Evolutionary conservation across 2,329 filamentous ascomycete genomes (phyloP).

Genomic region (Alternaria incomplexa): DNA sequence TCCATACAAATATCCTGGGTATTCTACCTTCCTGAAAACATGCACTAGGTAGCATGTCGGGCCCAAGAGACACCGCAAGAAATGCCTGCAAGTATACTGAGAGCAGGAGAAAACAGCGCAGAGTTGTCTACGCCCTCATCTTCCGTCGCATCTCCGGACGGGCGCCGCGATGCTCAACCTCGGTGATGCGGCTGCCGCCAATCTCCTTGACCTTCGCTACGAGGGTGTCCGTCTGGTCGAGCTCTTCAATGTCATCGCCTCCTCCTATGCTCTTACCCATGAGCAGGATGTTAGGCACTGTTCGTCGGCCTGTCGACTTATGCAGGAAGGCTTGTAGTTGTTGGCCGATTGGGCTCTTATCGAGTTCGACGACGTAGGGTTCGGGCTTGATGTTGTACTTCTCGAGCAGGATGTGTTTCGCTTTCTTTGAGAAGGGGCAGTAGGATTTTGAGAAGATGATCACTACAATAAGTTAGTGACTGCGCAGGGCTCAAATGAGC

Average conservation of each 20-base stretch:
- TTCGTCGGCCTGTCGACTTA: constrained; percentile 77
- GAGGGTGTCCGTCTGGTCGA: constrained; percentile 69
- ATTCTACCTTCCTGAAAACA: constrained; percentile 6
- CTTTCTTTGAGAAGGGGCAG: constrained; percentile 83
- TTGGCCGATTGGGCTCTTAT: constrained; percentile 76
- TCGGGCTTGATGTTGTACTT: constrained; percentile 82
- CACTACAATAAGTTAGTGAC: constrained; percentile 60
- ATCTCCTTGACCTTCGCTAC: constrained; percentile 74
- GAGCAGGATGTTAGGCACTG: constrained; percentile 91
- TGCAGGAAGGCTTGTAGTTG: constrained; percentile 74
- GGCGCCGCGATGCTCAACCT: constrained; percentile 29
- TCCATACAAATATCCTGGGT: constrained; percentile 11
- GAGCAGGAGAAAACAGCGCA: not conserved
- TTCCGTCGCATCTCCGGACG: constrained; percentile 15
- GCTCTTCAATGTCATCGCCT: constrained; percentile 78
- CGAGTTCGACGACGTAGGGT: constrained; percentile 89
- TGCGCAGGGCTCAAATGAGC: not conserved
- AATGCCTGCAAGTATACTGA: not conserved
- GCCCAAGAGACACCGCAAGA: not conserved
- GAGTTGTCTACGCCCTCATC: constrained; percentile 3
- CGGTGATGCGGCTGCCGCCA: constrained; percentile 69
- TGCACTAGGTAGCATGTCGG: not conserved
- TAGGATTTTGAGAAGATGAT: constrained; percentile 97
- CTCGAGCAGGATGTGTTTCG: constrained; percentile 83
- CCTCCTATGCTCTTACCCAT: constrained; percentile 90